Conservation (phyloP, 2,329 filamentous ascomycete genomes). For the Ilyonectria sp. region DNA sequence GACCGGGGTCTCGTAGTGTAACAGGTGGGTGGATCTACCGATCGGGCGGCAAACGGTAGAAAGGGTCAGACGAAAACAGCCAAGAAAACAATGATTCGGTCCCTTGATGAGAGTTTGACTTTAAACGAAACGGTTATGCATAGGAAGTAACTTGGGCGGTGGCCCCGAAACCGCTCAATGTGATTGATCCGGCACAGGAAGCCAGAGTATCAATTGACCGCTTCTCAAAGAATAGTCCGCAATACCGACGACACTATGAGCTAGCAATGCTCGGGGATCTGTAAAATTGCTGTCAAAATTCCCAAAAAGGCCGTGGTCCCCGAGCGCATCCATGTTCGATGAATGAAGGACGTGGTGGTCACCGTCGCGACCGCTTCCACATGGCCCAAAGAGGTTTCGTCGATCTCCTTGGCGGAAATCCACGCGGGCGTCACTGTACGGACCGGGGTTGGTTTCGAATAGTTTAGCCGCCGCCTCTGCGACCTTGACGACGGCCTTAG, state of each 20-base stretch:
- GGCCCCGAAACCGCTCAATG: neutral
- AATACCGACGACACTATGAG: neutral
- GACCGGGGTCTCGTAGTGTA: constrained; percentile 32
- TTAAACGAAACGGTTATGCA: neutral
- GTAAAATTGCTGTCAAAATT: neutral
- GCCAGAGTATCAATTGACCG: neutral
- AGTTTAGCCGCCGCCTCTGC: neutral
- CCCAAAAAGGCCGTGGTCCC: neutral
- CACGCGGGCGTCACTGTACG: neutral
- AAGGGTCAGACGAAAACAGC: constrained; percentile 8
- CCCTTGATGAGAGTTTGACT: neutral
- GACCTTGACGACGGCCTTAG: neutral
- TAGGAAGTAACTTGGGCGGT: neutral
- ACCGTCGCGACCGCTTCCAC: neutral
- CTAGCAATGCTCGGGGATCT: neutral
- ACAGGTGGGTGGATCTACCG: constrained; percentile 44
- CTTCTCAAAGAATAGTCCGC: neutral
- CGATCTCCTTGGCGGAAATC: neutral
- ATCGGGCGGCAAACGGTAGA: constrained; percentile 19
- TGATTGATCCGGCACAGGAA: neutral
- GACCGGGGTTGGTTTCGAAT: constrained; percentile 1
- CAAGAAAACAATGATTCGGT: constrained; percentile 4
- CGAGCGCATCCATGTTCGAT: neutral
- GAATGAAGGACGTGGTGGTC: neutral
- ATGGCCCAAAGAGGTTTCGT: constrained; percentile 1